Conservation (phyloP, 2,329 filamentous ascomycete species). For the Alternaria burnsii region DNA sequence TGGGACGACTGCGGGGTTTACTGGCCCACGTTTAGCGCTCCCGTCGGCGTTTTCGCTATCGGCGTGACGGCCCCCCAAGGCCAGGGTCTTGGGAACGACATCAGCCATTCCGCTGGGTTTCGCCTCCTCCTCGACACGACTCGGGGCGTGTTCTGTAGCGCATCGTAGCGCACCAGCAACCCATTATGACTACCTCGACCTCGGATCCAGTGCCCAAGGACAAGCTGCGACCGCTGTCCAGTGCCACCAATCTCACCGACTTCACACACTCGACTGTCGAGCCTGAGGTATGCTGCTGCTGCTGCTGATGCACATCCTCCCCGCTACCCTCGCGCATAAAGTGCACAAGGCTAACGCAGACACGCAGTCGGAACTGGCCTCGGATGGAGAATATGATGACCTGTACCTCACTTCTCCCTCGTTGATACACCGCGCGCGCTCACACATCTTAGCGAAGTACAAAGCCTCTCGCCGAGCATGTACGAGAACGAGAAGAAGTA, state of each 20-base stretch:
- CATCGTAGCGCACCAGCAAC: conserved; percentile 5
- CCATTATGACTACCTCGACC: conserved; percentile 18
- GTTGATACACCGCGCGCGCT: conserved; percentile 18
- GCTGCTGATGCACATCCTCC: conserved; percentile 2
- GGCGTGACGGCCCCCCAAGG: conserved; percentile 26
- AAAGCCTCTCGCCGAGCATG: conserved; percentile 52
- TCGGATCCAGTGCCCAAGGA: conserved; percentile 10
- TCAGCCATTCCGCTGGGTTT: conserved; percentile 28
- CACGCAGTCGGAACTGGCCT: conserved; percentile 43
- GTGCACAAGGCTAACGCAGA: conserved; percentile 24
- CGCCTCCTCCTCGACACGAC: conserved; percentile 26
- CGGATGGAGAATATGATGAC: conserved; percentile 42
- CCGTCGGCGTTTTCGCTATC: conserved; percentile 19
- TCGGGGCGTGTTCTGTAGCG: conserved; percentile 14
- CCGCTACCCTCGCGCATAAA: conserved; percentile 1
- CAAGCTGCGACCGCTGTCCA: conserved; percentile 28
- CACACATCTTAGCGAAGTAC: conserved; percentile 43
- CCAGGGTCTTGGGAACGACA: conserved; percentile 28
- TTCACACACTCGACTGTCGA: conserved; percentile 27
- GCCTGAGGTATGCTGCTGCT: conserved; percentile 25
- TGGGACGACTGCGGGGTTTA: conserved; percentile 18
- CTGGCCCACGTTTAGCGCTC: conserved; percentile 20
- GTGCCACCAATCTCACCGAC: conserved; percentile 32
- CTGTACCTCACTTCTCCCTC: conserved; percentile 30
- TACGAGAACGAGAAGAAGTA: conserved; percentile 52